Evolutionary conservation across 1,139 yeast species (phyloP), one percentile per base, ranked within the genome.

Genomic region (Candida tunisiensis): DNA sequence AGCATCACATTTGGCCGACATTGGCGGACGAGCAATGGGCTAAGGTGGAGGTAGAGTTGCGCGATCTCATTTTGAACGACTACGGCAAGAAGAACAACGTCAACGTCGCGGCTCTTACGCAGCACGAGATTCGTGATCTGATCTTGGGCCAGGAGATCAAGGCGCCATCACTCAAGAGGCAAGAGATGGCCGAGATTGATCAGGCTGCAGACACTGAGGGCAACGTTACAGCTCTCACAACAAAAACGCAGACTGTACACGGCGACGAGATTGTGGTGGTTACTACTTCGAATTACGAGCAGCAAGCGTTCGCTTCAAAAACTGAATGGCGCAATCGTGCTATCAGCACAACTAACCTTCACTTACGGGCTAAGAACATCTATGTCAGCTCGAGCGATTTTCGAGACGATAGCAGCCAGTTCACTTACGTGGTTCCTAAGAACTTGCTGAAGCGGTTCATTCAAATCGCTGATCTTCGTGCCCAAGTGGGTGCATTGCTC

Each of bases 241-340:
- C 93, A 1, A 74, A 74, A 31, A 79, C 93, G 0, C 73, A 75
- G 16, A 91, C 83, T 45, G 93, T 82, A 3, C 95, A 85, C 43
- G 99, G 99, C 21, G 98, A 88, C 45, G 92, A 85, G 42, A 85
- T 91, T 43, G 74, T 78, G 21, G 91, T 93, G 0, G 93, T 88
- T 13, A 83, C 96, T 0, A 83, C 98, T 0, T 72, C 91, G 13
- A 72, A 72, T 38, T 85, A 79, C 45, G 98, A 83, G 44, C 92
- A 82, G 40, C 75, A 71, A 55, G 56, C 74, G 3, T 88, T 88
- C 45, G 63, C 74, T 23, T 80, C 95, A 3, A 74, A 73, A 47
- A 74, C 83, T 22, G 94, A 85, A 46, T 88, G 99, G 99, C 65
- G 96, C 40, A 65, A 65, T 32, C 58, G 93, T 24, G 95, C 95